Evolutionary conservation across 2,329 filamentous ascomycete genomes (phyloP).

Genomic region (Pseudocercospora ulei): DNA sequence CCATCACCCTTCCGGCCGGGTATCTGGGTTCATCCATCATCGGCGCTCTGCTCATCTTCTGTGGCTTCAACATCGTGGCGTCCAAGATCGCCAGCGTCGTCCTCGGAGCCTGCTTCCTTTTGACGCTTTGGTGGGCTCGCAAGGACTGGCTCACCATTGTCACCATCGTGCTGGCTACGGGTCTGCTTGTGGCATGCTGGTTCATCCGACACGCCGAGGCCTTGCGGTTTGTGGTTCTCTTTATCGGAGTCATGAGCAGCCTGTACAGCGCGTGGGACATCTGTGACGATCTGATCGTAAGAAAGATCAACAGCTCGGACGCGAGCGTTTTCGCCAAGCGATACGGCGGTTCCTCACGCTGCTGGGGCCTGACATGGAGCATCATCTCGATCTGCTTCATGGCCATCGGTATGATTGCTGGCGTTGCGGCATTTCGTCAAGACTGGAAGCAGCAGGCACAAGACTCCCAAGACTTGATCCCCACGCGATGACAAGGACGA

Average conservation of each 20-base stretch:
- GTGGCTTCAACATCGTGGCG: slow-evolving; percentile 71
- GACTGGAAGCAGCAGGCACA: slow-evolving; percentile 58
- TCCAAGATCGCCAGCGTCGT: slow-evolving; percentile 69
- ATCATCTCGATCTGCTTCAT: slow-evolving; percentile 63
- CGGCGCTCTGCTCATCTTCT: slow-evolving; percentile 66
- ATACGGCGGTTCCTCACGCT: slow-evolving; percentile 69
- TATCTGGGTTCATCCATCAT: slow-evolving; percentile 70
- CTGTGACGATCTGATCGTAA: slow-evolving; percentile 68
- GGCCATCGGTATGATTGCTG: slow-evolving; percentile 62
- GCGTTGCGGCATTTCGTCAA: slow-evolving; percentile 65
- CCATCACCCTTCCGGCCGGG: slow-evolving; percentile 64
- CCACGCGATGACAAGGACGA: slow-evolving; percentile 37
- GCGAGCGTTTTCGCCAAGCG: slow-evolving; percentile 68
- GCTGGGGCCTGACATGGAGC: slow-evolving; percentile 72
- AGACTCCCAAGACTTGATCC: slow-evolving; percentile 59
- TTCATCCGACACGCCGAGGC: slow-evolving; percentile 69
- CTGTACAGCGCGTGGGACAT: slow-evolving; percentile 80
- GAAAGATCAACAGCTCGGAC: slow-evolving; percentile 71
- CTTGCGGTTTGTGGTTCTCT: slow-evolving; percentile 58
- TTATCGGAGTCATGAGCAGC: slow-evolving; percentile 73
- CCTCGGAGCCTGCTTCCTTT: slow-evolving; percentile 61
- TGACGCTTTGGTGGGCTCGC: slow-evolving; percentile 75
- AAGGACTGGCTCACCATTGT: slow-evolving; percentile 67
- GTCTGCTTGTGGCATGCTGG: slow-evolving; percentile 63
- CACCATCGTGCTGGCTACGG: slow-evolving; percentile 61